Percentiles rank a stretch among this genome's conserved stretches.
phyloP scores from a whole-genome alignment of 1,284 basidiomycete genomes.

The Ceratobasidium sp. region DNA sequence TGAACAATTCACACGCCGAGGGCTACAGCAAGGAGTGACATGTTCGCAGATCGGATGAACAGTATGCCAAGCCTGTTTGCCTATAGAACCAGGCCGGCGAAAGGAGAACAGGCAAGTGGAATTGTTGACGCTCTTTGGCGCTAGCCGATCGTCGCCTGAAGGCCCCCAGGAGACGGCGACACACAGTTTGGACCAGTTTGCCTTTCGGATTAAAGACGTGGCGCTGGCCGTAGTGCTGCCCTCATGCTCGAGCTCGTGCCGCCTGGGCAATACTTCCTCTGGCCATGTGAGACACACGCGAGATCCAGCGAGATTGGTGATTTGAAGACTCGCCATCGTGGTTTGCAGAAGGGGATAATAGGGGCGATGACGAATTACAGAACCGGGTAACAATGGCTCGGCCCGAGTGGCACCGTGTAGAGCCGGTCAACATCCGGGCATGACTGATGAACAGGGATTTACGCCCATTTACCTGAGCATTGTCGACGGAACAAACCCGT shows the following conservation, averaged over 20 bases:
- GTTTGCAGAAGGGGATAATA: neutral
- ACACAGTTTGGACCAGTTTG: neutral
- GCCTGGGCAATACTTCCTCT: too few species aligned
- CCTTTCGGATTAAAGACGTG: neutral
- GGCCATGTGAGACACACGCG: neutral
- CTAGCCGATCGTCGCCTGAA: neutral
- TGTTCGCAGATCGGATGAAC: conserved; percentile 1
- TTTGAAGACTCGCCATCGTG: conserved; percentile 15
- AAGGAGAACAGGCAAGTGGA: neutral
- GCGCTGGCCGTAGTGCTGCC: neutral
- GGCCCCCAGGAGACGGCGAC: neutral
- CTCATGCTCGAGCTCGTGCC: neutral
- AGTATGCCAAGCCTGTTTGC: neutral
- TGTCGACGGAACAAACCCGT: too few species aligned
- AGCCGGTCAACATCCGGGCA: too few species aligned
- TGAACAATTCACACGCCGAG: neutral
- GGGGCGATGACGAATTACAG: neutral
- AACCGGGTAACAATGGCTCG: neutral
- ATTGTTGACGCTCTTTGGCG: neutral
- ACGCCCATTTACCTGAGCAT: too few species aligned
- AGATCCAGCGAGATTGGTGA: conserved; percentile 19
- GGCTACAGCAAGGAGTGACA: neutral
- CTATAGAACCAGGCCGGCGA: neutral
- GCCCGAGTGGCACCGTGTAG: too few species aligned
- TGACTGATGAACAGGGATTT: too few species aligned